Conservation (phyloP, 805 yeast genomes). For the Diddensiella santjacobensis region DNA sequence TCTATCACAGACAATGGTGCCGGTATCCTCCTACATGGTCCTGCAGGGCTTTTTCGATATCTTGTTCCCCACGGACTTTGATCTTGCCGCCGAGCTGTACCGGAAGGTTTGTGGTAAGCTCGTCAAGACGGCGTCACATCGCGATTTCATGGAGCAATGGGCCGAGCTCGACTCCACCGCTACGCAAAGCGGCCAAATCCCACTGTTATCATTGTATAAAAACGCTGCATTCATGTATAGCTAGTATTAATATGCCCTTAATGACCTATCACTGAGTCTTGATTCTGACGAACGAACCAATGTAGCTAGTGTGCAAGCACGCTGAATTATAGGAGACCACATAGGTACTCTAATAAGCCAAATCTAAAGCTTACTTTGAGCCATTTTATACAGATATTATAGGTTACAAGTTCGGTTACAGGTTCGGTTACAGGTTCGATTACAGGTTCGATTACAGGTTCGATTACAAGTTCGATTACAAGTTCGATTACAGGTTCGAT, state of each 20-base stretch:
- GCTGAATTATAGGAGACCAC: too few relatives aligned
- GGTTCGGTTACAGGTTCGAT: too few relatives aligned
- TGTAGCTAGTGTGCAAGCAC: background rate
- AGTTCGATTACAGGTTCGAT: too few relatives aligned
- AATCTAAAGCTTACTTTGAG: too few relatives aligned
- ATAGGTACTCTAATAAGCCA: too few relatives aligned
- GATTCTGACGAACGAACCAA: background rate
- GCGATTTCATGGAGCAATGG: slow-evolving; percentile 65
- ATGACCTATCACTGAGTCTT: background rate
- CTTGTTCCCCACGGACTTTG: slow-evolving; percentile 80
- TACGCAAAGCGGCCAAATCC: slow-evolving; percentile 76
- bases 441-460: too few relatives aligned
- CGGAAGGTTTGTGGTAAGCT: slow-evolving; percentile 58
- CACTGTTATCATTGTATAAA: slow-evolving; percentile 71
- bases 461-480: too few relatives aligned
- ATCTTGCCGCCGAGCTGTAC: slow-evolving; percentile 57
- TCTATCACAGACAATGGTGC: slow-evolving; percentile 61
- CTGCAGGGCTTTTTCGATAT: slow-evolving; percentile 83
- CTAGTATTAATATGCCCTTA: slow-evolving; percentile 8
- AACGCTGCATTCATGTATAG: slow-evolving; percentile 59
- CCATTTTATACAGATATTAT: too few relatives aligned
- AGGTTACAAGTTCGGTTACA: too few relatives aligned
- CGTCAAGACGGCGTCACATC: slow-evolving; percentile 53
- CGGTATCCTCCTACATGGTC: slow-evolving; percentile 72
- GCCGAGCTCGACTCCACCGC: slow-evolving; percentile 64